Evolutionary conservation across 129 eudicot genomes (phyloP).

Genomic region (Logfia minima): DNA sequence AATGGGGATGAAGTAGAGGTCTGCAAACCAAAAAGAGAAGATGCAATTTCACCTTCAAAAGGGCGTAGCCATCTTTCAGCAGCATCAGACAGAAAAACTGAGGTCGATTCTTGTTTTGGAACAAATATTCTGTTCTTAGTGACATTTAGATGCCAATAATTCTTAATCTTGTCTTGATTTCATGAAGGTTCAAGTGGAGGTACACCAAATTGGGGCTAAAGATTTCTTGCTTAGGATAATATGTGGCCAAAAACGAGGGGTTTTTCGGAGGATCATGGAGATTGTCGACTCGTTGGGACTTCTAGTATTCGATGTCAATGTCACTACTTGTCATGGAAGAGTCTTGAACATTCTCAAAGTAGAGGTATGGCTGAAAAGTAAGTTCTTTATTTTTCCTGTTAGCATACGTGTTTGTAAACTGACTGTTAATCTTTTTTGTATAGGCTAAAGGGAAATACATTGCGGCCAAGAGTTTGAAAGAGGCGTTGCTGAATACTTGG

Average conservation of each 20-base stretch:
- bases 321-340: constrained; percentile 53
- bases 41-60: constrained; percentile 16
- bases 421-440: constrained; percentile 17
- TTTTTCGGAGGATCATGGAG: constrained; percentile 57
- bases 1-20: constrained; percentile 30
- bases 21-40: constrained; percentile 28
- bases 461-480: constrained; percentile 45
- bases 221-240: constrained; percentile 50
- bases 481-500: constrained; percentile 38
- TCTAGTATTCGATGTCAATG: constrained; percentile 53
- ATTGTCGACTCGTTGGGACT: constrained; percentile 55
- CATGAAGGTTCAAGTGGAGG: constrained; percentile 65
- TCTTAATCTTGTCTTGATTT: neutral
- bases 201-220: constrained; percentile 45
- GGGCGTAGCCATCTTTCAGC: constrained; percentile 20
- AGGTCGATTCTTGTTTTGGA: constrained; percentile 38
- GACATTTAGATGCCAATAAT: neutral
- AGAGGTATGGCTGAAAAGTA: constrained; percentile 41
- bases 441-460: constrained; percentile 40
- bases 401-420: neutral
- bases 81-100: constrained; percentile 25
- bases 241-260: constrained; percentile 49
- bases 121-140: neutral
- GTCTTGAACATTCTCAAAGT: constrained; percentile 56
- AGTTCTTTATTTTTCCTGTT: neutral